A percentile compares a stretch with the other conserved stretches of the same genome.
Evolutionary conservation across 768 basidiomycete species (phyloP).

Genomic region (Pleurotus djamor): DNA sequence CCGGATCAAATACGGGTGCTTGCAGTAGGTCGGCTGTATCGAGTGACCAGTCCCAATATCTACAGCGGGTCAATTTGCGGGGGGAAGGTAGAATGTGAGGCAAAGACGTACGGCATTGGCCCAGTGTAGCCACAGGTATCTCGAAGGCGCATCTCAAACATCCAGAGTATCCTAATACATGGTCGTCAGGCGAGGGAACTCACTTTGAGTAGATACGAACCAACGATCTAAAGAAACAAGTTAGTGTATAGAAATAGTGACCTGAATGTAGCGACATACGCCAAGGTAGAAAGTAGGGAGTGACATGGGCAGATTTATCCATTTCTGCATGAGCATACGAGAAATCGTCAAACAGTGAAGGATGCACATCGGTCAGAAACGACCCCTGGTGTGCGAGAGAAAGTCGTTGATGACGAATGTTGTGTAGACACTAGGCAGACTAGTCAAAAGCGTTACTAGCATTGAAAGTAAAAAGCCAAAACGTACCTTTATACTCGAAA

Average conservation of each 20-base stretch:
- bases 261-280: slow-evolving; percentile 8
- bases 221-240: slow-evolving; percentile 9
- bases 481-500: slow-evolving; percentile 11
- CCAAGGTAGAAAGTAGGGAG: slow-evolving; percentile 13
- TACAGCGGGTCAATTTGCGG: not conserved
- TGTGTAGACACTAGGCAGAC: slow-evolving; percentile 9
- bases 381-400: slow-evolving; percentile 8
- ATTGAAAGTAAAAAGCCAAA: not conserved
- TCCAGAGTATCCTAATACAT: slow-evolving; percentile 10
- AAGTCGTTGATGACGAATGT: slow-evolving; percentile 8
- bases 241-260: not conserved
- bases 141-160: slow-evolving; percentile 10
- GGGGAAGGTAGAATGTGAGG: not conserved
- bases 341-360: slow-evolving; percentile 13
- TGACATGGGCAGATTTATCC: slow-evolving; percentile 10
- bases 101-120: slow-evolving; percentile 10
- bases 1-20: slow-evolving; percentile 10
- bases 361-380: slow-evolving; percentile 3
- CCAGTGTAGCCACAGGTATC: slow-evolving; percentile 14
- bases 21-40: slow-evolving; percentile 6
- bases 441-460: not conserved
- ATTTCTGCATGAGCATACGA: slow-evolving; percentile 11
- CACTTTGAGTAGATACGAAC: not conserved
- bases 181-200: not conserved
- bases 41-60: slow-evolving; percentile 14